Conservation (phyloP, 768 basidiomycete genomes). For the Epithele typhae region DNA sequence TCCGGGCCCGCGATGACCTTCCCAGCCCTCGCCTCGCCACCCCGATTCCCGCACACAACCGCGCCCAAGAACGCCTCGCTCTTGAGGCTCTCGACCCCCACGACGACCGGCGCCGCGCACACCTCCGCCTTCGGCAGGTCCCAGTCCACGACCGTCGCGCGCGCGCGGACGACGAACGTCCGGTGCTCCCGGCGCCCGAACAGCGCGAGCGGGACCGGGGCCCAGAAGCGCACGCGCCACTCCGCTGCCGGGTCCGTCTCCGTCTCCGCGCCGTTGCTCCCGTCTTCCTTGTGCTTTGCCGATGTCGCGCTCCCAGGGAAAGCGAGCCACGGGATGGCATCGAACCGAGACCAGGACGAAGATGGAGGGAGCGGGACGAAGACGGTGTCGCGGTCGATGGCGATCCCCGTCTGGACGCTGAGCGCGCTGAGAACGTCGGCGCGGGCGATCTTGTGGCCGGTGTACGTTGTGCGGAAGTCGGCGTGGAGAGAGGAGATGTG, state of each 20-base stretch:
- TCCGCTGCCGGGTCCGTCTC: conserved; percentile 7
- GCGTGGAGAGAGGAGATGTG: neutral
- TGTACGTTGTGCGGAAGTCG: conserved; percentile 3
- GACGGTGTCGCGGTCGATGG: conserved; percentile 3
- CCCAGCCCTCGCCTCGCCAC: too few species aligned
- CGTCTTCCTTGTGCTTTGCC: too few species aligned
- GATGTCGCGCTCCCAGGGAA: too few species aligned
- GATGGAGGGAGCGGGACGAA: too few species aligned
- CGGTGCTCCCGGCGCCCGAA: conserved; percentile 45
- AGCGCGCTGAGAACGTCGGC: neutral
- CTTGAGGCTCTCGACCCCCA: conserved; percentile 6
- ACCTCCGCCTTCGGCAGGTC: conserved; percentile 6
- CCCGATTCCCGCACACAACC: too few species aligned
- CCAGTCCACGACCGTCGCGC: conserved; percentile 21
- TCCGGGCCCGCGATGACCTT: too few species aligned
- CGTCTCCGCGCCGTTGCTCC: too few species aligned
- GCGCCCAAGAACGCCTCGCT: neutral
- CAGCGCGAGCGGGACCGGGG: conserved; percentile 44
- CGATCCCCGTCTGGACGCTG: conserved; percentile 7
- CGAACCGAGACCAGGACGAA: too few species aligned
- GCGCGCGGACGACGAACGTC: conserved; percentile 35
- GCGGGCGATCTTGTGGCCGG: neutral
- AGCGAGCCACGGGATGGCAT: neutral
- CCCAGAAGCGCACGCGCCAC: conserved; percentile 37
- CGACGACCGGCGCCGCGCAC: neutral